Percentiles rank a stretch among this genome's conserved stretches.
These are phyloP conservation scores for Sugiyamaella sp. DNA, from an alignment of 1,139 yeast species.

Conservation along the genomic window DNA sequence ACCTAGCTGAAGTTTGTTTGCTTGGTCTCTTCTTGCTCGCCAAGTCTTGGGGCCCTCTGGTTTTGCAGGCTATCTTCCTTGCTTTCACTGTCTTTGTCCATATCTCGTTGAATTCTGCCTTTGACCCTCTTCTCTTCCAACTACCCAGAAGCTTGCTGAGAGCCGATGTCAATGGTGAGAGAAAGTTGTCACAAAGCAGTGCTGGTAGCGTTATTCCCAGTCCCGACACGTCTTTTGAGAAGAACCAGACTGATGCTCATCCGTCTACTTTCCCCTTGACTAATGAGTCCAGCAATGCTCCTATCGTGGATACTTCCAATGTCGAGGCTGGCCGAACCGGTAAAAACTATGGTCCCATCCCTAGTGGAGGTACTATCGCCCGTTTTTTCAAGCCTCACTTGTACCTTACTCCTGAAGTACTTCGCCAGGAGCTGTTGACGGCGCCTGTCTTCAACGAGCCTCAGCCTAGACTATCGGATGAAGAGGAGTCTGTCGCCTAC, in stretches of 20 bases:
- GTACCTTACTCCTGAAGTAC: constrained; percentile 45
- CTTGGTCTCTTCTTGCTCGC: constrained; percentile 87
- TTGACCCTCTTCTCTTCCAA: constrained; percentile 62
- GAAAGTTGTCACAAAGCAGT: neutral
- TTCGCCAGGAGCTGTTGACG: constrained; percentile 41
- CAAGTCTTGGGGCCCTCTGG: constrained; percentile 94
- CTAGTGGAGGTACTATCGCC: constrained; percentile 29
- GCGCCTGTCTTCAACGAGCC: constrained; percentile 50
- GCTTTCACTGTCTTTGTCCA: constrained; percentile 70
- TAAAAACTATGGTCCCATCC: constrained; percentile 11
- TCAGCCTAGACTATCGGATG: constrained; percentile 38
- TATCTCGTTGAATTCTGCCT: constrained; percentile 60
- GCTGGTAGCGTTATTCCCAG: constrained; percentile 1
- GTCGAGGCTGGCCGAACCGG: constrained; percentile 15
- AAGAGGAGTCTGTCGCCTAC: constrained; percentile 58
- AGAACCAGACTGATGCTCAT: constrained; percentile 4
- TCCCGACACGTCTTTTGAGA: constrained; percentile 12
- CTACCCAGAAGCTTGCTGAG: constrained; percentile 58
- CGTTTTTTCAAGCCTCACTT: constrained; percentile 60
- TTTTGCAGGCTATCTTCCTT: constrained; percentile 66
- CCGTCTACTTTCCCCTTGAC: constrained; percentile 11
- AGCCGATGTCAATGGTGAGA: constrained; percentile 18
- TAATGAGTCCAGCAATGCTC: constrained; percentile 13
- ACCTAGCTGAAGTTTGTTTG: constrained; percentile 82
- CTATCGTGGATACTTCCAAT: constrained; percentile 6